Base-by-base conservation (phyloP, 2,329 filamentous ascomycete genomes). In the Fusarium sp. region DNA sequence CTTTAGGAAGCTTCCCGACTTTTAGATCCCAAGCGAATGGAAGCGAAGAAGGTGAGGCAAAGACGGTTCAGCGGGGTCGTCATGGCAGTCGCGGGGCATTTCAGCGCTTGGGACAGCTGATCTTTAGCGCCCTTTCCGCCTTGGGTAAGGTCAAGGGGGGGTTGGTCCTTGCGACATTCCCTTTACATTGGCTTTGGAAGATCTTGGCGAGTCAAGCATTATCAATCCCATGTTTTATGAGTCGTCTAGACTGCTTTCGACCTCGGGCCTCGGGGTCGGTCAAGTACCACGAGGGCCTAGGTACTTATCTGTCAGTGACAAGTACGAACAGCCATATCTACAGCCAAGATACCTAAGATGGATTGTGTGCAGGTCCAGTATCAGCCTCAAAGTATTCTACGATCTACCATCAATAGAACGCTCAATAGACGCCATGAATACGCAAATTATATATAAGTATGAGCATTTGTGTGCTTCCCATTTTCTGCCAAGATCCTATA, bases 71-170 rank as follows among this genome's bases (percentile, higher is more conserved):
- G 67, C 63, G 67, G 67, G 67, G 67, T 70, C 48, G 45, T 65
- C 51, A 62, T 66, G 51, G 51, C 52, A 39, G 63, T 55, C 67
- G 67, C 67, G 67, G 67, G 67, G 67, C 53, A 68, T 48, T 44
- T 52, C 34, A 28, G 28, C 17, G 26, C 31, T 58, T 50, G 18
- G 20, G 18, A 20, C 40, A 43, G 40, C 13, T n/a, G 42, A 42
- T 58, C 24, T 42, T 48, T 59, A 69, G 66, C 66, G 50, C 58
- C 20, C 18, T 43, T 68, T 64, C 67, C 66, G 63, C 36, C 42
- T 69, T 64, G 3, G 63, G 58, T 40, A 68, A 64, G 45, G 51
- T 45, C n/a, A n/a, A 15, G 42, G 22, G 40, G 49, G n/a, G 17
- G 6, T 50, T 39, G 9, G 53, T 50, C 38, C 26, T 53, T 43